Percentiles rank a stretch among this genome's conserved stretches.
These are phyloP conservation scores for Alternaria sp. DNA, from an alignment of 2,329 filamentous ascomycete genomes.

Conservation along the genomic window DNA sequence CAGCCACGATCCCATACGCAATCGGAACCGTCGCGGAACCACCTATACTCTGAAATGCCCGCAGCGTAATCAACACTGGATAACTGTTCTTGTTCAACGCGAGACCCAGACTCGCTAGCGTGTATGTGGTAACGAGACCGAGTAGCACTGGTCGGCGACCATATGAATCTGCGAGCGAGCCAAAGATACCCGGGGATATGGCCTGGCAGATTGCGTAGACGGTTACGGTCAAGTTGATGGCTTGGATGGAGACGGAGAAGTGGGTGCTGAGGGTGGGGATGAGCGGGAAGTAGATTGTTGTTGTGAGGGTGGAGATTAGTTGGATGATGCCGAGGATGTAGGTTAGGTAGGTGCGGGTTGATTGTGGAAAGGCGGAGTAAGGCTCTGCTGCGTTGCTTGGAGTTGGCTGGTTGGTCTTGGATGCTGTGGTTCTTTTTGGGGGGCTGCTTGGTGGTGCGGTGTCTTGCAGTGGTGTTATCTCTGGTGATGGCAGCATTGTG, in stretches of 20 bases:
- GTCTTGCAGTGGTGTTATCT: background rate
- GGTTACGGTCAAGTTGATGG: slow-evolving; percentile 1
- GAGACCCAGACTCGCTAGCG: background rate
- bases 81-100: background rate
- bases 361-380: background rate
- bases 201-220: background rate
- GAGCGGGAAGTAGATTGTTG: background rate
- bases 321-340: background rate
- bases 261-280: background rate
- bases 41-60: background rate
- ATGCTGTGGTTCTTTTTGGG: background rate
- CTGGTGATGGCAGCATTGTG: background rate
- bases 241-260: background rate
- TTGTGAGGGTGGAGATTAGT: background rate
- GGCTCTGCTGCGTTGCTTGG: background rate
- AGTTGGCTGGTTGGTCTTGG: background rate
- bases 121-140: background rate
- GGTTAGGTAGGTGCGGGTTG: background rate
- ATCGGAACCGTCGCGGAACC: background rate
- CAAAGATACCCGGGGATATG: background rate
- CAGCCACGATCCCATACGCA: background rate
- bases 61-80: background rate
- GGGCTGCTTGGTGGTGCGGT: background rate
- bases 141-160: background rate
- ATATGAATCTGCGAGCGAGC: background rate